Conservation (phyloP, 1,139 yeast species). For the Lodderomyces margitis region DNA sequence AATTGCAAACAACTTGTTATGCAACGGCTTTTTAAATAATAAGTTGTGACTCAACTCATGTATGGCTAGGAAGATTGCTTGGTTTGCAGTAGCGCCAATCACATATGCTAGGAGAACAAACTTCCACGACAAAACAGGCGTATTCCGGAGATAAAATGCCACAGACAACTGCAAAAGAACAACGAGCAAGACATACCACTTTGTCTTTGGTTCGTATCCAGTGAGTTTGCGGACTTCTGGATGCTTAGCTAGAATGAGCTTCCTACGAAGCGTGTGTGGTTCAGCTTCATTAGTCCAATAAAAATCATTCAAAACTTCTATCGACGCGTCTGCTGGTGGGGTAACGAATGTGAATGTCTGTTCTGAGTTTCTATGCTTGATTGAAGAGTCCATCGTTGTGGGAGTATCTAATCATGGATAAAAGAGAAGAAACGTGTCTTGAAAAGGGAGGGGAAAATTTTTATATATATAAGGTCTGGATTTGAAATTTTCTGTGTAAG, state of each 20-base stretch:
- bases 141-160: slow-evolving; percentile 60
- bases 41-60: slow-evolving; percentile 87
- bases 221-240: slow-evolving; percentile 80
- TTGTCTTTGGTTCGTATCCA: slow-evolving; percentile 85
- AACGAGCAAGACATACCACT: slow-evolving; percentile 66
- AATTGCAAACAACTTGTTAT: slow-evolving; percentile 76
- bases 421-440: slow-evolving; percentile 1
- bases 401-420: not conserved
- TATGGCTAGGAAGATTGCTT: slow-evolving; percentile 80
- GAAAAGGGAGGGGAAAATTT: not conserved
- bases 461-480: not conserved
- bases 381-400: slow-evolving; percentile 17
- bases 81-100: slow-evolving; percentile 83
- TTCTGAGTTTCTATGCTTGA: slow-evolving; percentile 36
- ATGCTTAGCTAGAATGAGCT: slow-evolving; percentile 65
- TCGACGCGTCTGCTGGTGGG: slow-evolving; percentile 45
- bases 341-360: slow-evolving; percentile 37
- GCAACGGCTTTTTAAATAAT: slow-evolving; percentile 75
- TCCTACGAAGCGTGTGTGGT: slow-evolving; percentile 77
- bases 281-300: slow-evolving; percentile 83
- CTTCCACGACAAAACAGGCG: slow-evolving; percentile 51
- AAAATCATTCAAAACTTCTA: slow-evolving; percentile 54
- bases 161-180: slow-evolving; percentile 60
- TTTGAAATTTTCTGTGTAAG: not conserved
- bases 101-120: slow-evolving; percentile 67